Conservation (phyloP, 2,329 filamentous ascomycete genomes). For the Byssochlamys sp. region DNA sequence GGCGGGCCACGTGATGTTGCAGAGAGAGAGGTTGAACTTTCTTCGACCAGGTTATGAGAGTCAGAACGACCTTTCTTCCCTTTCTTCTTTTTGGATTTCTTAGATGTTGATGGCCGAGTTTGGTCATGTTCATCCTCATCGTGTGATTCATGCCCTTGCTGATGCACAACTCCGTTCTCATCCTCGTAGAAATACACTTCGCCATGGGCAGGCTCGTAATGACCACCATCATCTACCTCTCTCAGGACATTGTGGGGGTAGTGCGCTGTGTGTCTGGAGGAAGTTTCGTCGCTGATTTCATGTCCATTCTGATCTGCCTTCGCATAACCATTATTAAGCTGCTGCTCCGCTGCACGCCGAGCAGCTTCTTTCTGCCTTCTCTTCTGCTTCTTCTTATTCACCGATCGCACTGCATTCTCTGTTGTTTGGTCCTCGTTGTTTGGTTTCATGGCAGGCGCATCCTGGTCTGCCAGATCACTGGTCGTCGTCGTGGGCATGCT, state of each 20-base stretch:
- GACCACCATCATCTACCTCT: constrained; percentile 25
- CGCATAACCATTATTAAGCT: constrained; percentile 23
- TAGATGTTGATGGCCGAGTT: constrained; percentile 15
- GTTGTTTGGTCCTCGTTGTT: constrained; percentile 3
- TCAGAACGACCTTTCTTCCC: constrained; percentile 26
- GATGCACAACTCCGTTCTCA: constrained; percentile 35
- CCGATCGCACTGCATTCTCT: constrained; percentile 36
- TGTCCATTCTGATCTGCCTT: constrained; percentile 27
- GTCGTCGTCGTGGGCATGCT: constrained; percentile 6
- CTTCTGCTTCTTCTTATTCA: constrained; percentile 94
- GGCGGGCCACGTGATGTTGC: constrained; percentile 32
- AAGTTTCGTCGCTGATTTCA: constrained; percentile 6
- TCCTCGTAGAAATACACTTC: constrained; percentile 50
- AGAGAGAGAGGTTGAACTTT: constrained; percentile 30
- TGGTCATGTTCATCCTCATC: constrained; percentile 14
- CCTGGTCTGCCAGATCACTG: neutral
- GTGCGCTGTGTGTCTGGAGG: constrained; percentile 19
- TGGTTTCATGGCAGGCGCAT: constrained; percentile 12
- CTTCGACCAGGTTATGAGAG: constrained; percentile 28
- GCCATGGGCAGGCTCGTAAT: constrained; percentile 40
- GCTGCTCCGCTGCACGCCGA: constrained; percentile 52
- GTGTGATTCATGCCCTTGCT: constrained; percentile 15
- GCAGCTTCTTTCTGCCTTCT: constrained; percentile 74
- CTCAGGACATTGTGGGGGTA: neutral
- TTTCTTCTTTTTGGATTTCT: constrained; percentile 35